Conservation (phyloP, 495 filamentous ascomycete genomes). For the Aspergillus leporis region DNA sequence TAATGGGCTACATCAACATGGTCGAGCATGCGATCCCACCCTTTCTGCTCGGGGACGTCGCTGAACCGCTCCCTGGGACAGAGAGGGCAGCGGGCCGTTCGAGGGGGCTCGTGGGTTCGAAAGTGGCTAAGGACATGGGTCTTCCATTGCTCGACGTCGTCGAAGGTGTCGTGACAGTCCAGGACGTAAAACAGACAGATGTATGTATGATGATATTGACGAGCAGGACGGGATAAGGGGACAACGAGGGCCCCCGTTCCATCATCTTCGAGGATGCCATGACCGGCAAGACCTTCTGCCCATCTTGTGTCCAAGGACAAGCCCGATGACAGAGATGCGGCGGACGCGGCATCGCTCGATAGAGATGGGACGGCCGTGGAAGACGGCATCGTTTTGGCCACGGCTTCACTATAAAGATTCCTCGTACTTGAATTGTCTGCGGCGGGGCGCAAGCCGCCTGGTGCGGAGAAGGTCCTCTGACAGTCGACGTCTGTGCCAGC, state of each 20-base stretch:
- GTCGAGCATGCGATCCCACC: constrained; percentile 43
- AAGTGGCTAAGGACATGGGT: constrained; percentile 48
- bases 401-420: constrained; percentile 1
- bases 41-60: constrained; percentile 26
- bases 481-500: neutral
- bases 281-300: constrained; percentile 21
- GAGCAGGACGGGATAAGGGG: constrained; percentile 10
- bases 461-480: neutral
- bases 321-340: constrained; percentile 17
- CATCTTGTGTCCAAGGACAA: constrained; percentile 21
- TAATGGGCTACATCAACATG: constrained; percentile 42
- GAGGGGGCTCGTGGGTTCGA: constrained; percentile 38
- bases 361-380: constrained; percentile 24
- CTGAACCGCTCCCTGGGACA: constrained; percentile 38
- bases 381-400: constrained; percentile 10
- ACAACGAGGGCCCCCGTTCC: constrained; percentile 30
- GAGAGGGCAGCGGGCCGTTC: constrained; percentile 41
- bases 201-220: constrained; percentile 28
- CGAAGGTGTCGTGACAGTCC: constrained; percentile 43
- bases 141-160: constrained; percentile 36
- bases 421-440: constrained; percentile 7
- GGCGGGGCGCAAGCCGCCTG: neutral
- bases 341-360: constrained; percentile 21
- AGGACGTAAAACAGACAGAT: constrained; percentile 48
- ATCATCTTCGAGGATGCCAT: constrained; percentile 26